Base-by-base conservation (phyloP, 1,139 yeast species). In the Ogataea hybrid region DNA sequence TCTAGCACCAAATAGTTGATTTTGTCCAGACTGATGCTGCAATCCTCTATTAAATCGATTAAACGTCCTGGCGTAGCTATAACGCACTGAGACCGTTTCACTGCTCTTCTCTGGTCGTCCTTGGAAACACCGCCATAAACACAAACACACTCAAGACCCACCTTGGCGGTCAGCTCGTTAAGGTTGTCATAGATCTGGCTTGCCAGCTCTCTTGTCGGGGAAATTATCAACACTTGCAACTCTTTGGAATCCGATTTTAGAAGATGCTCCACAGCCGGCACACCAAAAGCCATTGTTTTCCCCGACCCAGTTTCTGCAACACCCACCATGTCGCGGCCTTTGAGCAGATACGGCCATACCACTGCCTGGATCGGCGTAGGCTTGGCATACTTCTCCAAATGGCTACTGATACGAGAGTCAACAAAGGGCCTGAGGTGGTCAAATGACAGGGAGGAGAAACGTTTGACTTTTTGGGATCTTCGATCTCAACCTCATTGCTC, bases 261-360 rank as follows among this genome's bases (percentile, higher is more conserved):
- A 50, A 89, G 69, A 52, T 81, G 81, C 62, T 88, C 76, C 45
- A 92, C 76, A n/a, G 97, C 97, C 33, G 99, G 99, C 15, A 92
- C 95, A 59, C 97, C 96, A 63, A 92, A 92, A 1, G 97, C 97
- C 66, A 90, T 83, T 0, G 98, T 92, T 65, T 92, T 92, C 58
- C 98, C 98, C 0, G 96, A 88, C 35, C 98, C 98, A 10, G 98
- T 92, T 68, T 92, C 97, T 22, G 98, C 98, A 48, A 94, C 97
- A 61, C 98, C 98, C 51, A 92, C 79, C 28, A 90, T 96, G 62
- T 92, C 98, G 51, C 84, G 76, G 15, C 86, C 85, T 25, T 79
- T 68, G 41, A 92, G 69, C 41, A 94, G 69, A 59, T 79, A 89
- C 51, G 99, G 99, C 98, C 98, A 92, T 10, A 97, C 78, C 25